phyloP scores from a whole-genome alignment of 2,329 filamentous ascomycete genomes.

The Verticillium zaregamsianum region DNA sequence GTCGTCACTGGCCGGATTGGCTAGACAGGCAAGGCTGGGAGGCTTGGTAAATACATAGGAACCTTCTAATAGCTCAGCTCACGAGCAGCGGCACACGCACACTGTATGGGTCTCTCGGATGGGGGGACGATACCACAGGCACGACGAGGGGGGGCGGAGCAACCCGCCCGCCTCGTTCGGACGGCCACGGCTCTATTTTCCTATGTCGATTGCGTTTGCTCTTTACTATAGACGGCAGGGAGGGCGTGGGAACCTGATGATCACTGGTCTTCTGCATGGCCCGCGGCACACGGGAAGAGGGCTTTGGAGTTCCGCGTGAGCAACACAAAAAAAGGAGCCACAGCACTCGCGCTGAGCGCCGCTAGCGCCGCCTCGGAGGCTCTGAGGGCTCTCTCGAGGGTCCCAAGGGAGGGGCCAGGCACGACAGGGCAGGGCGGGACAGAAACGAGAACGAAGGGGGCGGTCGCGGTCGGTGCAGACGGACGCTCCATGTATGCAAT shows the following conservation, averaged over 20 bases:
- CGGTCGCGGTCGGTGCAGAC: not conserved
- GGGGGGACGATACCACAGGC: not conserved
- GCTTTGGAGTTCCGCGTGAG: constrained; percentile 2
- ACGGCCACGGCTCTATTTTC: not conserved
- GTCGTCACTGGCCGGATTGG: not conserved
- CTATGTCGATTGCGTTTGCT: constrained; percentile 1
- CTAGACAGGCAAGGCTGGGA: not conserved
- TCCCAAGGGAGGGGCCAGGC: not conserved
- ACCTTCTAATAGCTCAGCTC: constrained; percentile 10
- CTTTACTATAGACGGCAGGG: constrained; percentile 3
- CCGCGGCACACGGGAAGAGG: constrained; percentile 1
- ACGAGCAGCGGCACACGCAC: not conserved
- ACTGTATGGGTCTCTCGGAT: not conserved
- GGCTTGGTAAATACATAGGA: constrained; percentile 13
- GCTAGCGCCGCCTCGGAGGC: not conserved
- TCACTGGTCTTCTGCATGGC: constrained; percentile 4
- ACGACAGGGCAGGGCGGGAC: not conserved
- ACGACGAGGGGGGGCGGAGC: not conserved
- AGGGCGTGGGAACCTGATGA: constrained; percentile 3
- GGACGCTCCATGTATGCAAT: not conserved
- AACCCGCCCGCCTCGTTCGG: not conserved
- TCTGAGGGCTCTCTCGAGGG: not conserved
- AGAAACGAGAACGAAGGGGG: not conserved
- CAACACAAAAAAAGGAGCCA: not conserved
- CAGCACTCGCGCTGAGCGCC: not conserved